Evolutionary conservation across 2,329 filamentous ascomycete species (phyloP), one percentile per base, ranked within the genome.

Genomic region (Cercospora zeae-maydis): DNA sequence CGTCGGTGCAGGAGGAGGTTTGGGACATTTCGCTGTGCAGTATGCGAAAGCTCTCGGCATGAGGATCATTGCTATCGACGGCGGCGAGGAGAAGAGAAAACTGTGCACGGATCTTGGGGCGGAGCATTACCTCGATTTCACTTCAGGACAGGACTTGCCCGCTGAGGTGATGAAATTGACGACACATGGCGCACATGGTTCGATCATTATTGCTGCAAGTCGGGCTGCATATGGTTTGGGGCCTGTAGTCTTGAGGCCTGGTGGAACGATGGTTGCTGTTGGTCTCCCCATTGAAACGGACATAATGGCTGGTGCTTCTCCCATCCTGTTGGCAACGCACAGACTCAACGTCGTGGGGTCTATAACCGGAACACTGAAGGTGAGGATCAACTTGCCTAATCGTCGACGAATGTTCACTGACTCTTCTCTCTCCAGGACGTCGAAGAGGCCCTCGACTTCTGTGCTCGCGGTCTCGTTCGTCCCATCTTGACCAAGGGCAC

Each of bases 391-490:
- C 14, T 4, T 7, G 10, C 21, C 42, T 27, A 4, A 27, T 27
- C 21, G 42, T 21, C 7, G 42, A 47, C 19, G 13, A 47, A 13
- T 19, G 13, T 47, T 14, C 21, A 21, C 42, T 47, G 42, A 47
- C 42, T 21, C 2, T 27, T 33, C 5, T 33, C 13, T 33, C 5
- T 33, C 13, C 33, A 71, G 68, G 78, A 81, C 63, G 78, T 80
- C 1, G 78, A 80, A 59, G 78, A 80, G 69, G 77, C 76, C 31
- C 69, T 80, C 14, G 78, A 79, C 42, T 79, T 80, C 62, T 79
- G 77, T 9, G 77, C 77, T 11, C 69, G 78, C 34, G 78, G 75
- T 14, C 68, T 80, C 4, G 78, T 80, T 11, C 73, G 72, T 61
- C 76, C 76, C 2, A 77, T 77, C 34, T 61, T 78, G 31, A 76